Percentiles rank a stretch among this genome's conserved stretches.
Conservation (phyloP, 1,284 basidiomycete species). For the Boletus holoroseus region DNA sequence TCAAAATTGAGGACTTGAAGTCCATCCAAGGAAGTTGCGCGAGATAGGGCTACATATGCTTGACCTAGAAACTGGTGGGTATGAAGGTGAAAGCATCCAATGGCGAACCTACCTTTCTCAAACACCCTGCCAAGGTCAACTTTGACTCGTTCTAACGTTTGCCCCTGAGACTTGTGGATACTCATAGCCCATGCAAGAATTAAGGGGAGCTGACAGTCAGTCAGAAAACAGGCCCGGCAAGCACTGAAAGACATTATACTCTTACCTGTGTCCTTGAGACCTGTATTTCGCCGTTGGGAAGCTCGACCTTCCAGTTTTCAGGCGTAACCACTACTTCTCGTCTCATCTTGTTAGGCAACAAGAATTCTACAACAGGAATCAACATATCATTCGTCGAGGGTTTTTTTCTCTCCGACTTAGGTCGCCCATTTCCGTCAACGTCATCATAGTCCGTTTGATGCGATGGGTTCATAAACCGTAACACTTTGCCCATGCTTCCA, state of each 20-base stretch:
- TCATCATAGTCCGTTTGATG: constrained; percentile 28
- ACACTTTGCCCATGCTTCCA: constrained; percentile 62
- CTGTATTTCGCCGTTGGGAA: constrained; percentile 78
- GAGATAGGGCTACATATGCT: constrained; percentile 94
- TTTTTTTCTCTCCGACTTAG: constrained; percentile 26
- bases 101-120: constrained; percentile 65
- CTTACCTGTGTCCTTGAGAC: constrained; percentile 65
- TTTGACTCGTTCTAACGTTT: constrained; percentile 82
- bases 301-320: constrained; percentile 81
- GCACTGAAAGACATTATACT: neutral
- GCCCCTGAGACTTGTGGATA: constrained; percentile 92
- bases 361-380: constrained; percentile 77
- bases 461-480: constrained; percentile 45
- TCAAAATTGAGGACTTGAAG: constrained; percentile 89
- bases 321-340: constrained; percentile 61
- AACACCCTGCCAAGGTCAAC: constrained; percentile 79
- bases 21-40: constrained; percentile 87
- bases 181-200: constrained; percentile 93
- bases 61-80: constrained; percentile 49
- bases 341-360: constrained; percentile 51
- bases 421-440: constrained; percentile 33
- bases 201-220: constrained; percentile 52
- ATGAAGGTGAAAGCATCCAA: neutral
- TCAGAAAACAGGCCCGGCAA: neutral
- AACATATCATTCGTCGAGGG: constrained; percentile 34